Percentiles rank a stretch among this genome's conserved stretches.
phyloP scores from a whole-genome alignment of 1,284 basidiomycete genomes.

The Athelia psychrophila region DNA sequence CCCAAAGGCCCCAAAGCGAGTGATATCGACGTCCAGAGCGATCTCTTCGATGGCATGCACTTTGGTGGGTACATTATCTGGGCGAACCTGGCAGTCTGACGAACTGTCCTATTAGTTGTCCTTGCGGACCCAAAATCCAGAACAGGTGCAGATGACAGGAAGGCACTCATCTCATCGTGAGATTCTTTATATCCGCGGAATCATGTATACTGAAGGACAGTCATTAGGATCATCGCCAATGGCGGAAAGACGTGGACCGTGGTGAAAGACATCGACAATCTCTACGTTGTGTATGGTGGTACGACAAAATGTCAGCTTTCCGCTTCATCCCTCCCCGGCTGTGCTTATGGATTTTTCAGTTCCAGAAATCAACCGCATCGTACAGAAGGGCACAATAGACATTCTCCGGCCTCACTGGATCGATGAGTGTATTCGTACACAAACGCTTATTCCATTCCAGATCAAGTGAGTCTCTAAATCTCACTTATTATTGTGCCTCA shows the following conservation, averaged over 20 bases:
- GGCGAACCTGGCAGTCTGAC: background rate
- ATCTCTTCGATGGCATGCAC: slow-evolving; percentile 70
- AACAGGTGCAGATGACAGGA: slow-evolving; percentile 67
- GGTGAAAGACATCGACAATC: slow-evolving; percentile 41
- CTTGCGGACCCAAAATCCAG: slow-evolving; percentile 73
- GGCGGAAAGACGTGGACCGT: slow-evolving; percentile 77
- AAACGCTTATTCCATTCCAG: slow-evolving; percentile 53
- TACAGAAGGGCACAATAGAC: slow-evolving; percentile 62
- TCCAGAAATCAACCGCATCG: slow-evolving; percentile 31
- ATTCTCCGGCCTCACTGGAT: slow-evolving; percentile 83
- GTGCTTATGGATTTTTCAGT: background rate
- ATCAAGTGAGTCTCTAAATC: slow-evolving; percentile 51
- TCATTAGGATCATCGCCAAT: slow-evolving; percentile 65
- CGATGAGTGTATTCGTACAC: slow-evolving; percentile 65
- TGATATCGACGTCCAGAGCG: slow-evolving; percentile 53
- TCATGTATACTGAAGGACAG: slow-evolving; percentile 3
- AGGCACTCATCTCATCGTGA: slow-evolving; percentile 61
- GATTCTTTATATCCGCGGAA: slow-evolving; percentile 15
- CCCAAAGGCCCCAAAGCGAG: slow-evolving; percentile 63
- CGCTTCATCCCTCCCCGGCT: background rate
- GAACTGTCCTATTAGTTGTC: slow-evolving; percentile 50
- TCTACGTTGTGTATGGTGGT: slow-evolving; percentile 68
- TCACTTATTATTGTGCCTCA: slow-evolving; percentile 1
- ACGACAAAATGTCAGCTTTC: slow-evolving; percentile 50
- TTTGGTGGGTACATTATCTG: slow-evolving; percentile 59